Evolutionary conservation across 179 eudicot species (phyloP).

Genomic region (Silene coronaria): DNA sequence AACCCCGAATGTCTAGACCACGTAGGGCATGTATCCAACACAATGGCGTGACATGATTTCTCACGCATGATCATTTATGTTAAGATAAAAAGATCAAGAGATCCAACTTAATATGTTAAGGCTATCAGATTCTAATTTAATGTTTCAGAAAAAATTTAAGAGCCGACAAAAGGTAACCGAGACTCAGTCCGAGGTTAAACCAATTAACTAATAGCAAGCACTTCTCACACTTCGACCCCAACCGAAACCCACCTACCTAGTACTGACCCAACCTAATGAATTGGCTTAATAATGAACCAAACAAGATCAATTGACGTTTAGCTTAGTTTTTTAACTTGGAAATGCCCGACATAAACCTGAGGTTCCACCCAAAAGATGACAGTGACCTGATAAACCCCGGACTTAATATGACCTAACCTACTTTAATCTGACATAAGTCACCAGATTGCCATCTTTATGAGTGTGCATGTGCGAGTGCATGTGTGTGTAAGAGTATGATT

Average conservation of each 20-base stretch:
- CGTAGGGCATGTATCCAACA: not conserved
- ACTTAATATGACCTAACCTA: not conserved
- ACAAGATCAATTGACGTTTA: not conserved
- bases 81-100: not conserved
- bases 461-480: not conserved
- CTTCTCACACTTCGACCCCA: too few relatives aligned
- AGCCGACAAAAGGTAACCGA: too few relatives aligned
- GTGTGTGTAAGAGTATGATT: not conserved
- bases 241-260: too few relatives aligned
- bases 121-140: not conserved
- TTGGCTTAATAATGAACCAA: not conserved
- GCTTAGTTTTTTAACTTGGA: not conserved
- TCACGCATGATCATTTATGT: not conserved
- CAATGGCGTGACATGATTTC: not conserved
- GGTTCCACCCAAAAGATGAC: not conserved
- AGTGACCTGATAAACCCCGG: not conserved
- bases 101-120: not conserved
- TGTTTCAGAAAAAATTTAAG: not conserved
- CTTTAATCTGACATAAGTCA: not conserved
- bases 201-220: too few relatives aligned
- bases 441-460: not conserved
- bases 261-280: too few relatives aligned
- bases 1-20: not conserved
- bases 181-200: too few relatives aligned
- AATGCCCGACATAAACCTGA: not conserved